Percentiles rank a stretch among this genome's conserved stretches.
These are phyloP conservation scores for Xenosphaeropsis pyriputrescens DNA, from an alignment of 2,329 filamentous ascomycete species.

Conservation along the genomic window DNA sequence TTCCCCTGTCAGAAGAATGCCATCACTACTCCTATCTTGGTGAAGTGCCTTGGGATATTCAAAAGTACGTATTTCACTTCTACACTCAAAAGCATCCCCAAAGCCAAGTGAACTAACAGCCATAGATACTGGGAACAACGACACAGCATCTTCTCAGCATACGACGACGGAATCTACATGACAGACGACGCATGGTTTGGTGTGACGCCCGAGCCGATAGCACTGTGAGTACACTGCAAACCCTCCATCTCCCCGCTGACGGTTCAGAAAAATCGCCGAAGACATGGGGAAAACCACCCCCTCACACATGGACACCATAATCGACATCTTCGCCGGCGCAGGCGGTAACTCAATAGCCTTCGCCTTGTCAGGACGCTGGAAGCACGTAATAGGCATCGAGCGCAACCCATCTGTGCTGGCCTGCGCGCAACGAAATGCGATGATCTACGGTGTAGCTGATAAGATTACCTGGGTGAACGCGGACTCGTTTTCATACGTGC, in stretches of 20 bases:
- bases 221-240: slow-evolving; percentile 42
- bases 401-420: slow-evolving; percentile 65
- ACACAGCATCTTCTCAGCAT: slow-evolving; percentile 73
- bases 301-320: slow-evolving; percentile 27
- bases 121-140: slow-evolving; percentile 80
- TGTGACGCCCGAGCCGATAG: slow-evolving; percentile 86
- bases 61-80: slow-evolving; percentile 45
- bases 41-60: slow-evolving; percentile 70
- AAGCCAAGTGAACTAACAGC: too few species aligned
- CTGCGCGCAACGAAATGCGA: slow-evolving; percentile 86
- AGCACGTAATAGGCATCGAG: slow-evolving; percentile 78
- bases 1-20: slow-evolving; percentile 43
- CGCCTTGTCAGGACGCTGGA: slow-evolving; percentile 65
- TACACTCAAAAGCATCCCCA: too few species aligned
- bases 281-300: slow-evolving; percentile 41
- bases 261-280: slow-evolving; percentile 60
- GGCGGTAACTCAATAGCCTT: slow-evolving; percentile 96
- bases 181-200: slow-evolving; percentile 95
- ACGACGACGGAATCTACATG: slow-evolving; percentile 78
- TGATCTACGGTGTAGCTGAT: slow-evolving; percentile 64
- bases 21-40: slow-evolving; percentile 58
- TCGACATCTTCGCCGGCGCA: slow-evolving; percentile 84
- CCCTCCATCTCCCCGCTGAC: background rate
- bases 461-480: slow-evolving; percentile 77
- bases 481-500: slow-evolving; percentile 53